Evolutionary conservation across 2,329 filamentous ascomycete genomes (phyloP).

Genomic region (Salinomyces thailandicus): DNA sequence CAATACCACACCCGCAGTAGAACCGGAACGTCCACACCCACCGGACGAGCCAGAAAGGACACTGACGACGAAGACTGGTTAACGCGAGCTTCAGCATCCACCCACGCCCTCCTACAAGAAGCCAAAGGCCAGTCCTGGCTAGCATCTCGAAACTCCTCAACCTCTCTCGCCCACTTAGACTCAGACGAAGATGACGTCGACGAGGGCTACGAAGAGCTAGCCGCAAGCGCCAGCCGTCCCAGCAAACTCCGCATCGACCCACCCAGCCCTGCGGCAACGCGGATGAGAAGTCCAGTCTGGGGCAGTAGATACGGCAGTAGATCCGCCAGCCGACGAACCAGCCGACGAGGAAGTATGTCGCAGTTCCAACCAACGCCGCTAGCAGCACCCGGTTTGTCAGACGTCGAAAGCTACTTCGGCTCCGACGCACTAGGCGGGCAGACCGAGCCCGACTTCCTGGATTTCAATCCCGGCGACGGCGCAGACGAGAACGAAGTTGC

Average conservation of each 20-base stretch:
- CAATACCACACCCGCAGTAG: constrained; percentile 25
- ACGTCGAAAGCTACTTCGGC: constrained; percentile 22
- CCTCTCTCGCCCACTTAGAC: constrained; percentile 35
- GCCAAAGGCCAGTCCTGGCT: constrained; percentile 55
- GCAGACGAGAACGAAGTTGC: constrained; percentile 42
- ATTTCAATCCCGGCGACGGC: constrained; percentile 27
- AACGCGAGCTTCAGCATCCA: constrained; percentile 46
- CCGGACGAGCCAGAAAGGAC: constrained; percentile 2
- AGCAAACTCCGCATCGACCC: constrained; percentile 3
- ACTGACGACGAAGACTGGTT: constrained; percentile 46
- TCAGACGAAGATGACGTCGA: constrained; percentile 26
- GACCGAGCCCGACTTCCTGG: constrained; percentile 42
- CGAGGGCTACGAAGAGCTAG: constrained; percentile 26
- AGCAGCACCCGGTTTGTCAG: constrained; percentile 4
- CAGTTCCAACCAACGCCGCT: constrained; percentile 30
- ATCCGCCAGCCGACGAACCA: constrained; percentile 29
- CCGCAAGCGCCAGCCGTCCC: constrained; percentile 19
- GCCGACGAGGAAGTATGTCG: constrained; percentile 29
- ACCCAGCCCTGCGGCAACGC: neutral
- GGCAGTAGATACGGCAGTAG: constrained; percentile 28
- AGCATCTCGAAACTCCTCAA: constrained; percentile 41
- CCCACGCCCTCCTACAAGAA: constrained; percentile 47
- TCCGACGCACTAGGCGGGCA: constrained; percentile 7
- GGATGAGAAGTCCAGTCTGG: constrained; percentile 13
- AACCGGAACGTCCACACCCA: constrained; percentile 12